These are phyloP conservation scores for Acanthamoeba sp. DNA, from an alignment of 208 protist genomes.

Conservation along the genomic window DNA sequence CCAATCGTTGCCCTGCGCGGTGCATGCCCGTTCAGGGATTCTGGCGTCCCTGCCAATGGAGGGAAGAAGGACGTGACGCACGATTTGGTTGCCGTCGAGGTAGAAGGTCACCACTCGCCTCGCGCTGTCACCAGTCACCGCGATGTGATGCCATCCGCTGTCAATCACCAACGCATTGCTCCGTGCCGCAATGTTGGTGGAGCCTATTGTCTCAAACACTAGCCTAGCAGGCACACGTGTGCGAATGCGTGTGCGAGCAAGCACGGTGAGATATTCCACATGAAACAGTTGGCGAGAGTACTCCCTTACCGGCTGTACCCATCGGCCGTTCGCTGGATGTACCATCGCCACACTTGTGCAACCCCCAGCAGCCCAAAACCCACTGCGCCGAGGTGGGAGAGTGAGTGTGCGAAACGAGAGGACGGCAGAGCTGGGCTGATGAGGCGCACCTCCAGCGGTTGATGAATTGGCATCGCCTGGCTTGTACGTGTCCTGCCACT, in stretches of 20 bases:
- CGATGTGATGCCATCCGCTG: constrained; percentile 41
- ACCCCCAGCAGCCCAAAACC: constrained; percentile 8
- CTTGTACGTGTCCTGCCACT: neutral
- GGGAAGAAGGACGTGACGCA: neutral
- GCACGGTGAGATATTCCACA: too few species aligned
- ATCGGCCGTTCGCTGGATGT: neutral
- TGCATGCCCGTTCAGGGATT: neutral
- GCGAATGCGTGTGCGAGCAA: neutral
- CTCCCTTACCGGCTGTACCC: neutral
- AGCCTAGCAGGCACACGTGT: neutral
- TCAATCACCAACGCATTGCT: constrained; percentile 14
- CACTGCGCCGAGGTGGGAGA: neutral
- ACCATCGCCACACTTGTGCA: constrained; percentile 33
- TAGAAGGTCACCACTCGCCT: constrained; percentile 51
- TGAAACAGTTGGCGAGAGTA: neutral
- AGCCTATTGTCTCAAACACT: constrained; percentile 62
- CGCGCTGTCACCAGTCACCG: constrained; percentile 22
- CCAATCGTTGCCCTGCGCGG: constrained; percentile 52
- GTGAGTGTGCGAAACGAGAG: neutral
- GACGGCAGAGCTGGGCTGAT: neutral
- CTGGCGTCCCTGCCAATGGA: neutral
- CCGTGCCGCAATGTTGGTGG: constrained; percentile 40
- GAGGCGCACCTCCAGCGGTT: neutral
- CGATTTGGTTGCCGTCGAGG: constrained; percentile 55
- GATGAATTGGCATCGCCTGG: constrained; percentile 3